phyloP scores from a whole-genome alignment of 2,329 filamentous ascomycete species.

The Tricladium varicosporioides region DNA sequence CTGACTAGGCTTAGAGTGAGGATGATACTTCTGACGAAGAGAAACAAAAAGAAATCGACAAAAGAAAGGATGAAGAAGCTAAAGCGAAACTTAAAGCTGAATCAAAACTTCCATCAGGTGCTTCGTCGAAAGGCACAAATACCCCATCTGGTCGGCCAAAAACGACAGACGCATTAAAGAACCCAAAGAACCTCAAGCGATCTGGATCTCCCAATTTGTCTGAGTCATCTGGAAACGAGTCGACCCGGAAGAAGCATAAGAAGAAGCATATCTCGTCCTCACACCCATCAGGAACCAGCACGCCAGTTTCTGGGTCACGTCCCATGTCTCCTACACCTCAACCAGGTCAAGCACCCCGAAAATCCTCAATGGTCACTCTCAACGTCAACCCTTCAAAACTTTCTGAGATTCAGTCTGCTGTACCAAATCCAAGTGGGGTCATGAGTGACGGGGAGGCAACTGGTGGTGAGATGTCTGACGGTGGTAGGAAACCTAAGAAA shows the following conservation, averaged over 20 bases:
- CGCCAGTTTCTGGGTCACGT: slow-evolving; percentile 47
- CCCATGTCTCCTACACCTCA: slow-evolving; percentile 29
- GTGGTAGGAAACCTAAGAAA: slow-evolving; percentile 58
- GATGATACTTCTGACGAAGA: slow-evolving; percentile 48
- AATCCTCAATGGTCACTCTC: slow-evolving; percentile 31
- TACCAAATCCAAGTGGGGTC: slow-evolving; percentile 45
- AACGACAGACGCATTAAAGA: slow-evolving; percentile 49
- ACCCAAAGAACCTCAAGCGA: slow-evolving; percentile 65
- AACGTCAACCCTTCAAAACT: slow-evolving; percentile 31
- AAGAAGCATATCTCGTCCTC: slow-evolving; percentile 57
- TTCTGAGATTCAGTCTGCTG: slow-evolving; percentile 27
- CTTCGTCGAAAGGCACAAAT: slow-evolving; percentile 68
- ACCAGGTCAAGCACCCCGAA: slow-evolving; percentile 25
- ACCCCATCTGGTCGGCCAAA: slow-evolving; percentile 60
- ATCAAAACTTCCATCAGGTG: slow-evolving; percentile 43
- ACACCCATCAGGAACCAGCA: slow-evolving; percentile 52
- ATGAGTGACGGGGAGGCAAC: slow-evolving; percentile 73
- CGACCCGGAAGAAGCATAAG: slow-evolving; percentile 74
- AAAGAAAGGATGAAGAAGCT: slow-evolving; percentile 56
- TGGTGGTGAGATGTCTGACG: slow-evolving; percentile 64
- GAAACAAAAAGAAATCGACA: slow-evolving; percentile 64
- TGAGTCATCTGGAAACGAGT: slow-evolving; percentile 90
- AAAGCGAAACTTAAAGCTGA: slow-evolving; percentile 51
- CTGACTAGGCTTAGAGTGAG: slow-evolving; percentile 44
- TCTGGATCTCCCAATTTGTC: slow-evolving; percentile 80